Evolutionary conservation across 192 early-diverging fungal genomes (phyloP).

Genomic region (Coemansia sp.): DNA sequence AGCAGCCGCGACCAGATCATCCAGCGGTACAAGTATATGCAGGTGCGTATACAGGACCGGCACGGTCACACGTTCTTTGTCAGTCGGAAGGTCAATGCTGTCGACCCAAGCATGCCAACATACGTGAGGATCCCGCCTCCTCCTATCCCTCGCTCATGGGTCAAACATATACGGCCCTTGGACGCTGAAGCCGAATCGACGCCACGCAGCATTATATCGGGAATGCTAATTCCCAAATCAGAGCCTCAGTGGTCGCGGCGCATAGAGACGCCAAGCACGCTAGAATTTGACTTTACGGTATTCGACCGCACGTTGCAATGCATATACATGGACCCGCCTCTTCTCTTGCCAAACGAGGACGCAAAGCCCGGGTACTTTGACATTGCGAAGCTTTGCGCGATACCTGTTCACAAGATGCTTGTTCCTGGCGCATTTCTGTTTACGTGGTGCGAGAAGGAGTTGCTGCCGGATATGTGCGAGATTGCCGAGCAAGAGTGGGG

Average conservation of each 20-base stretch:
- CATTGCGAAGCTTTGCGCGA: conserved; percentile 24
- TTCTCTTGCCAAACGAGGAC: conserved; percentile 55
- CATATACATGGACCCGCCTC: conserved; percentile 89
- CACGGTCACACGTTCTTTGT: conserved; percentile 84
- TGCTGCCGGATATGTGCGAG: conserved; percentile 74
- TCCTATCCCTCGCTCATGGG: conserved; percentile 86
- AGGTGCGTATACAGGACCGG: conserved; percentile 80
- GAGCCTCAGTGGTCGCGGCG: conserved; percentile 31
- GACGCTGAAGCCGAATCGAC: conserved; percentile 33
- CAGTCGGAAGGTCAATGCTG: conserved; percentile 78
- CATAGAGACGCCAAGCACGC: conserved; percentile 27
- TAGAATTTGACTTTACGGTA: conserved; percentile 36
- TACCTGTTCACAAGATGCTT: conserved; percentile 61
- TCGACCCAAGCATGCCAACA: conserved; percentile 83
- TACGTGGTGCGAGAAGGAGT: conserved; percentile 94
- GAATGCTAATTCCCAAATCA: conserved; percentile 35
- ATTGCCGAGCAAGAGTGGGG: conserved; percentile 72
- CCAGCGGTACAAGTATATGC: conserved; percentile 83
- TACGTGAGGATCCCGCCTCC: conserved; percentile 84
- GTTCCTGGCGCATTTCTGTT: conserved; percentile 85
- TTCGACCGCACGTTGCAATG: conserved; percentile 77
- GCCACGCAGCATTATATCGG: conserved; percentile 28
- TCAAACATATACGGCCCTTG: conserved; percentile 68
- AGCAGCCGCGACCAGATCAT: conserved; percentile 68
- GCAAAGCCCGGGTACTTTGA: conserved; percentile 37